A percentile compares a stretch with the other conserved stretches of the same genome.
Evolutionary conservation across 176 grass and related monocot species (phyloP).

Genomic region (Echinochloa phyllopogon): DNA sequence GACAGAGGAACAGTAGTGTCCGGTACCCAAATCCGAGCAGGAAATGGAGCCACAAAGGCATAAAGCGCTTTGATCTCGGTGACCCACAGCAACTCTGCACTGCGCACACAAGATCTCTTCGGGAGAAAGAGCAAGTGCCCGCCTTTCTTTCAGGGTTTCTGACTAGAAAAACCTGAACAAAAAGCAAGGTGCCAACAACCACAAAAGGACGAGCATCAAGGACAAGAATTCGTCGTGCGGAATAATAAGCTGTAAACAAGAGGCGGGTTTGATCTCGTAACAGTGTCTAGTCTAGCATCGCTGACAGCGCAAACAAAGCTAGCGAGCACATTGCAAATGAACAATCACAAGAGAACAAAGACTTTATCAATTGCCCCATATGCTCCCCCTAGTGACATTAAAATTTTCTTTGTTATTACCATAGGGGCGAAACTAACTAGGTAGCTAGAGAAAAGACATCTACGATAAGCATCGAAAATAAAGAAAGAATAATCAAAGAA

Average conservation of each 20-base stretch:
- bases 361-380: neutral
- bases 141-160: neutral
- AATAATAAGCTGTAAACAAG: neutral
- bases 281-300: neutral
- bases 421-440: neutral
- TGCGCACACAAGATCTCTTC: constrained; percentile 16
- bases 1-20: neutral
- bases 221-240: neutral
- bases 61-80: neutral
- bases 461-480: constrained; percentile 27
- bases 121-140: neutral
- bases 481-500: constrained; percentile 6
- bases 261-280: neutral
- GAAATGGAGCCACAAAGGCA: neutral
- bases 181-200: neutral
- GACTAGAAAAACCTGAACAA: neutral
- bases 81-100: constrained; percentile 12
- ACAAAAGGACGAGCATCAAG: neutral
- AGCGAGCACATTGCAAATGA: neutral
- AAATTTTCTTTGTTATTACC: neutral
- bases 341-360: neutral
- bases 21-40: neutral
- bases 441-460: constrained; percentile 25
- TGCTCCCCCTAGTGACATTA: neutral
- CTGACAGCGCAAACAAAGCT: neutral